Conservation (phyloP, 1,284 basidiomycete species). For the Ustilago esculenta region DNA sequence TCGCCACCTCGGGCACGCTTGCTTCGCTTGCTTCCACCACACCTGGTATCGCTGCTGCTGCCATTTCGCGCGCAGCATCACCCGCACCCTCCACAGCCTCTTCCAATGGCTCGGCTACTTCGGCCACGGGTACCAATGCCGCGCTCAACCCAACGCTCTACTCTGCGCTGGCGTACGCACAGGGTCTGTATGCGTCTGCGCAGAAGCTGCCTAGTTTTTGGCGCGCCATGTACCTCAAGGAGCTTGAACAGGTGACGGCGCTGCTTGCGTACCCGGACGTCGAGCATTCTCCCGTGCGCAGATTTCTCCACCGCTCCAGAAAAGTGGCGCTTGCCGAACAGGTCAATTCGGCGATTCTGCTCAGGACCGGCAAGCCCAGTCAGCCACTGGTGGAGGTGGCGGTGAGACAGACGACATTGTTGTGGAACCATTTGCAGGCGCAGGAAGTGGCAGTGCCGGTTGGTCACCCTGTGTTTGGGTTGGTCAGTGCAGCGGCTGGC, state of each 20-base stretch:
- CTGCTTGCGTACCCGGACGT: slow-evolving; percentile 80
- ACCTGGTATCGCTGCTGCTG: slow-evolving; percentile 39
- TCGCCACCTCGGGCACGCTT: slow-evolving; percentile 18
- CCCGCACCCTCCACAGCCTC: slow-evolving; percentile 53
- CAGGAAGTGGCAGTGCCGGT: slow-evolving; percentile 42
- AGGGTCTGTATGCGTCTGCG: slow-evolving; percentile 51
- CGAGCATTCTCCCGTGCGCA: slow-evolving; percentile 75
- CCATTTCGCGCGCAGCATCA: slow-evolving; percentile 51
- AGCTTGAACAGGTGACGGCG: slow-evolving; percentile 77
- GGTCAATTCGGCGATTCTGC: slow-evolving; percentile 82
- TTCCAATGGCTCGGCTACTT: slow-evolving; percentile 46
- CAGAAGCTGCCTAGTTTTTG: slow-evolving; percentile 52
- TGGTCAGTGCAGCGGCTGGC: slow-evolving; percentile 5
- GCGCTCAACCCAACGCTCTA: slow-evolving; percentile 47
- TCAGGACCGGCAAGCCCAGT: slow-evolving; percentile 50
- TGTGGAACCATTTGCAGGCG: slow-evolving; percentile 40
- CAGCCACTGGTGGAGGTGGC: slow-evolving; percentile 61
- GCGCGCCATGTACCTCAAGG: slow-evolving; percentile 73
- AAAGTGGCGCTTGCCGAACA: slow-evolving; percentile 83
- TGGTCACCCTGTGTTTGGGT: slow-evolving; percentile 35
- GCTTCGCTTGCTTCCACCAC: slow-evolving; percentile 37
- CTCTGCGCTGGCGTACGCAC: slow-evolving; percentile 51
- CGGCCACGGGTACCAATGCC: slow-evolving; percentile 23
- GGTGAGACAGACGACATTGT: slow-evolving; percentile 56
- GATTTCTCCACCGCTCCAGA: slow-evolving; percentile 77